A percentile compares a stretch with the other conserved stretches of the same genome.
Evolutionary conservation across 768 basidiomycete genomes (phyloP).

Genomic region (Leccinum rimulosum): DNA sequence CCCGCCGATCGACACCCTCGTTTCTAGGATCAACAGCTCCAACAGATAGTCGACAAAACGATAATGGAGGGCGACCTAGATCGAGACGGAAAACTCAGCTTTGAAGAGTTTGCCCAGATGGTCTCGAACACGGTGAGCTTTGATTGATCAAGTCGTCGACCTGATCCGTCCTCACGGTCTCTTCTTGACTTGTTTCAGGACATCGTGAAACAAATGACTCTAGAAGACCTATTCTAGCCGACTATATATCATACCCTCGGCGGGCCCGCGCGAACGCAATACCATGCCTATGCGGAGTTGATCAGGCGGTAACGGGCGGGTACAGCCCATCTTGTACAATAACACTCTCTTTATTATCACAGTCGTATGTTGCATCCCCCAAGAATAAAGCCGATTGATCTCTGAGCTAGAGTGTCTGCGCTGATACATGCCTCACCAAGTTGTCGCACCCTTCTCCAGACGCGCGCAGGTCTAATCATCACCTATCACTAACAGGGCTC

Average conservation of each 20-base stretch:
- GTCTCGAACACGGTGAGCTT: slow-evolving; percentile 87
- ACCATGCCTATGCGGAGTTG: slow-evolving; percentile 16
- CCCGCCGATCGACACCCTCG: background rate
- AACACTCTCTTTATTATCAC: slow-evolving; percentile 16
- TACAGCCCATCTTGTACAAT: slow-evolving; percentile 23
- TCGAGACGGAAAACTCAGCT: slow-evolving; percentile 94
- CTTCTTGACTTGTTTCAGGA: slow-evolving; percentile 49
- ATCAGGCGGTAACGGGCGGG: slow-evolving; percentile 9
- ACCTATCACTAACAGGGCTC: background rate
- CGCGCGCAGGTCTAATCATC: background rate
- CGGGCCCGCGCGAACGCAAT: slow-evolving; percentile 13
- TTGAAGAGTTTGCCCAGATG: slow-evolving; percentile 96
- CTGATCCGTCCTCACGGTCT: slow-evolving; percentile 6
- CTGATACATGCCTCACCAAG: background rate
- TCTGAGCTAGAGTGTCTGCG: background rate
- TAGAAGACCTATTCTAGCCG: slow-evolving; percentile 82
- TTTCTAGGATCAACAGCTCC: slow-evolving; percentile 89
- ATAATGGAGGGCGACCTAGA: slow-evolving; percentile 99
- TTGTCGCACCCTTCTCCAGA: background rate
- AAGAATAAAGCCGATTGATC: background rate
- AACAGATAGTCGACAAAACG: slow-evolving; percentile 99
- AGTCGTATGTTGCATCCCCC: slow-evolving; percentile 17
- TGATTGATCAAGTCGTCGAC: background rate
- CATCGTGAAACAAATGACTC: slow-evolving; percentile 98
- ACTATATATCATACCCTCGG: slow-evolving; percentile 20